Evolutionary conservation across 345 rosid genomes (phyloP).

Genomic region (Pistacia atlantica): DNA sequence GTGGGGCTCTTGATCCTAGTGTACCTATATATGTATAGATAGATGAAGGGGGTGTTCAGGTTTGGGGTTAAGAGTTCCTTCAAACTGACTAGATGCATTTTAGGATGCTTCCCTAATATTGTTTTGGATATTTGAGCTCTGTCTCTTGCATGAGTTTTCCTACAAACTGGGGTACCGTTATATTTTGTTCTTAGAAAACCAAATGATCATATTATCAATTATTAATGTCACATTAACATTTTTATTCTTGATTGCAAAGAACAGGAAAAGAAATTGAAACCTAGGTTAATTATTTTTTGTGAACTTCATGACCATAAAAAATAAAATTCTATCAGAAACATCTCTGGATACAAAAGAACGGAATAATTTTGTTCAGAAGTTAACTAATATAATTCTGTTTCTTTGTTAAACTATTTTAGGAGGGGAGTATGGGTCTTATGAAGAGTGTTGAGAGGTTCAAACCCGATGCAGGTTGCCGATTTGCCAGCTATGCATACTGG

Average conservation of each 20-base stretch:
- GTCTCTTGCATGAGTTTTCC: not conserved
- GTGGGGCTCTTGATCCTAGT: not conserved
- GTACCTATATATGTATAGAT: not conserved
- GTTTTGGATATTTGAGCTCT: not conserved
- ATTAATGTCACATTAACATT: not conserved
- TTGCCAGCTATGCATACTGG: conserved; percentile 88
- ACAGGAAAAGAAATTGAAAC: not conserved
- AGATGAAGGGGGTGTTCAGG: not conserved
- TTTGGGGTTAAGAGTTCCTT: not conserved
- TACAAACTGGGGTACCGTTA: not conserved
- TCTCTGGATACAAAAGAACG: not conserved
- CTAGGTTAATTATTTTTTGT: not conserved
- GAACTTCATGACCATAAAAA: not conserved
- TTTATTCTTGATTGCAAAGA: not conserved
- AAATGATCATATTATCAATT: not conserved
- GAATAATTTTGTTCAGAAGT: not conserved
- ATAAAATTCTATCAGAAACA: not conserved
- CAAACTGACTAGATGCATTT: not conserved
- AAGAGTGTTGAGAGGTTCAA: conserved; percentile 86
- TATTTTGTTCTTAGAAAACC: not conserved
- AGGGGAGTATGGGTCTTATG: conserved; percentile 90
- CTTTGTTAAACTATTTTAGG: conserved; percentile 43
- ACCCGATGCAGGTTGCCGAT: conserved; percentile 80
- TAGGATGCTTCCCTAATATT: not conserved
- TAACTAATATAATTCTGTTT: conserved; percentile 8